phyloP scores from a whole-genome alignment of 2,329 filamentous ascomycete genomes.

The Cytospora leucostoma region DNA sequence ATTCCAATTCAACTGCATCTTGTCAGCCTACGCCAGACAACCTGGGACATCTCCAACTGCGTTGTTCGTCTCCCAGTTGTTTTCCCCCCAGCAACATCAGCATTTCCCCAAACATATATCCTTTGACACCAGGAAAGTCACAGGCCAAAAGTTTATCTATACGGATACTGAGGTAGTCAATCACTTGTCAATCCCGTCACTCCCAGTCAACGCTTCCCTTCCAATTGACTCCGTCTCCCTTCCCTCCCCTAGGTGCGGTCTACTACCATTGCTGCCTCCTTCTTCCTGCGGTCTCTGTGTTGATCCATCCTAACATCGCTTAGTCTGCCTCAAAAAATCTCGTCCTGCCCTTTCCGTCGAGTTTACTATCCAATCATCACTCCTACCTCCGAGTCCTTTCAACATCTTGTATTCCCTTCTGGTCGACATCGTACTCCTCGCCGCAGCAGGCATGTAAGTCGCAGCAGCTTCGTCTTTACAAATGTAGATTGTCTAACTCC shows the following conservation, averaged over 20 bases:
- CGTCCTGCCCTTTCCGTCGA: not conserved
- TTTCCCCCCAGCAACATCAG: not conserved
- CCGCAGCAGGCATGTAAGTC: slow-evolving; percentile 14
- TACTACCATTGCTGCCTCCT: not conserved
- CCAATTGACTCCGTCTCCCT: not conserved
- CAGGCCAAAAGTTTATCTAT: not conserved
- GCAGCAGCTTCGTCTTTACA: not conserved
- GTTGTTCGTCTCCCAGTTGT: not conserved
- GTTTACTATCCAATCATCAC: not conserved
- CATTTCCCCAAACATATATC: not conserved
- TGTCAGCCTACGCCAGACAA: not conserved
- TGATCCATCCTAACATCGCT: not conserved
- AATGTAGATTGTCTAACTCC: not conserved
- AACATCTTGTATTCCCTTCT: not conserved
- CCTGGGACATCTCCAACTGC: not conserved
- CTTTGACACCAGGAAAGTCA: not conserved
- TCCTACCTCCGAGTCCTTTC: not conserved
- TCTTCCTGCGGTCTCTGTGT: not conserved
- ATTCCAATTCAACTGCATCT: not conserved
- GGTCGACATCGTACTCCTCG: not conserved
- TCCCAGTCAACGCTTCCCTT: not conserved
- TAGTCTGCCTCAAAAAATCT: not conserved
- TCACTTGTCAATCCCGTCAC: not conserved
- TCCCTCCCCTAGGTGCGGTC: too few species aligned
- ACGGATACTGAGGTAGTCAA: not conserved